phyloP scores from a whole-genome alignment of 2,329 filamentous ascomycete species.

The Reticulascus tulasneorum region DNA sequence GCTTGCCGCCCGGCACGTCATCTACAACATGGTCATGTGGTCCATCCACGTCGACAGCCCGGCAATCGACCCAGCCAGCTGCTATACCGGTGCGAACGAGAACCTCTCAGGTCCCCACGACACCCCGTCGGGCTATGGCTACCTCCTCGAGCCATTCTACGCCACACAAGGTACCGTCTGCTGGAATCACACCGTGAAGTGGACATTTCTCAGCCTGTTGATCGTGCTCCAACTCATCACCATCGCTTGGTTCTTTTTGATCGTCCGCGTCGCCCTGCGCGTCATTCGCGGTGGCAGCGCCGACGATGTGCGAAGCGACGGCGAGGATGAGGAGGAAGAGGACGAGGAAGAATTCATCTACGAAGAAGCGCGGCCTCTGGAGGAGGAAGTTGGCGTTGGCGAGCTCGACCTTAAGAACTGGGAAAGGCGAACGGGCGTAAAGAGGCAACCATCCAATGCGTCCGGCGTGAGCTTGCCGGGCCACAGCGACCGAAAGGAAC shows the following conservation, averaged over 20 bases:
- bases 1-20: conserved; percentile 76
- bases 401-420: conserved; percentile 62
- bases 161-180: conserved; percentile 72
- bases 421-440: conserved; percentile 53
- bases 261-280: conserved; percentile 74
- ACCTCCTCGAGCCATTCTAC: conserved; percentile 71
- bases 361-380: conserved; percentile 54
- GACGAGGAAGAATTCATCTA: conserved; percentile 58
- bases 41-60: conserved; percentile 70
- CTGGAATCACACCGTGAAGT: conserved; percentile 71
- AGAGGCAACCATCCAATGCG: conserved; percentile 47
- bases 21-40: conserved; percentile 77
- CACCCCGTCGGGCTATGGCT: conserved; percentile 47
- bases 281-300: conserved; percentile 74
- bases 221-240: conserved; percentile 76
- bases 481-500: conserved; percentile 73
- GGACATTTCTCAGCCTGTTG: conserved; percentile 72
- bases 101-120: conserved; percentile 51
- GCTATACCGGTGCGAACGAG: conserved; percentile 60
- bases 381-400: conserved; percentile 74
- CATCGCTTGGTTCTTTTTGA: conserved; percentile 86
- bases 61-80: conserved; percentile 60
- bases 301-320: conserved; percentile 84
- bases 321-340: conserved; percentile 68
- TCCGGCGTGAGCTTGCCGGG: conserved; percentile 64